Evolutionary conservation across 2,329 filamentous ascomycete species (phyloP).

Genomic region (Neodidymelliopsis sp.): DNA sequence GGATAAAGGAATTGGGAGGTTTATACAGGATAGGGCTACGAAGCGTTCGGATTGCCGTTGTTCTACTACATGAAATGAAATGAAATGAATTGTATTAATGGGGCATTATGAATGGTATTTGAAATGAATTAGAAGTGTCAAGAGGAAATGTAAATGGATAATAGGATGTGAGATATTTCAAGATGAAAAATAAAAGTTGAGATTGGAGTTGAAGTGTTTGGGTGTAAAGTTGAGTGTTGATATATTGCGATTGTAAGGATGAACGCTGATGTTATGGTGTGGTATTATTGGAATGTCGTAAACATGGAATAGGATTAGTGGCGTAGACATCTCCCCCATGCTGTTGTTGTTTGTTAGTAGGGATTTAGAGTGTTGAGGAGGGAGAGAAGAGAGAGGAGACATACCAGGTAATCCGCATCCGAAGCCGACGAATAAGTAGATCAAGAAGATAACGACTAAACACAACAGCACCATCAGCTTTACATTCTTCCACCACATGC

Average conservation of each 20-base stretch:
- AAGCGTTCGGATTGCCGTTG: slow-evolving; percentile 17
- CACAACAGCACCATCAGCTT: slow-evolving; percentile 85
- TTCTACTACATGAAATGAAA: background rate
- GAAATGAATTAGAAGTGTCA: too few species aligned
- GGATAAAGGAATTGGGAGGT: background rate
- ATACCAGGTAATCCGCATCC: slow-evolving; percentile 71
- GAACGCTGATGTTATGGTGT: too few species aligned
- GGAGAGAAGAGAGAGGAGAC: slow-evolving; percentile 10
- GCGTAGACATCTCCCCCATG: slow-evolving; percentile 49
- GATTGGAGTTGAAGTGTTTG: too few species aligned
- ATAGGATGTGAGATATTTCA: too few species aligned
- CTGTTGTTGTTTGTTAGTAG: slow-evolving; percentile 37
- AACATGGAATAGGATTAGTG: slow-evolving; percentile 21
- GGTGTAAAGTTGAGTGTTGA: too few species aligned
- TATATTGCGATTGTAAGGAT: too few species aligned
- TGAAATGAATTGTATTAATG: too few species aligned
- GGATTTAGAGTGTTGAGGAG: too few species aligned
- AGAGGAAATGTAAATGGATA: too few species aligned
- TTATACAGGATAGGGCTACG: slow-evolving; percentile 2
- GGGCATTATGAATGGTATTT: background rate
- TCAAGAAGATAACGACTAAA: slow-evolving; percentile 74
- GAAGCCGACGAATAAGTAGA: slow-evolving; percentile 76
- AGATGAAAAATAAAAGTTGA: too few species aligned
- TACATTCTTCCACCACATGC: slow-evolving; percentile 99
- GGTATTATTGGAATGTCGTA: slow-evolving; percentile 4